Base-by-base conservation (phyloP, 768 basidiomycete genomes). In the Agrocybe pediades region DNA sequence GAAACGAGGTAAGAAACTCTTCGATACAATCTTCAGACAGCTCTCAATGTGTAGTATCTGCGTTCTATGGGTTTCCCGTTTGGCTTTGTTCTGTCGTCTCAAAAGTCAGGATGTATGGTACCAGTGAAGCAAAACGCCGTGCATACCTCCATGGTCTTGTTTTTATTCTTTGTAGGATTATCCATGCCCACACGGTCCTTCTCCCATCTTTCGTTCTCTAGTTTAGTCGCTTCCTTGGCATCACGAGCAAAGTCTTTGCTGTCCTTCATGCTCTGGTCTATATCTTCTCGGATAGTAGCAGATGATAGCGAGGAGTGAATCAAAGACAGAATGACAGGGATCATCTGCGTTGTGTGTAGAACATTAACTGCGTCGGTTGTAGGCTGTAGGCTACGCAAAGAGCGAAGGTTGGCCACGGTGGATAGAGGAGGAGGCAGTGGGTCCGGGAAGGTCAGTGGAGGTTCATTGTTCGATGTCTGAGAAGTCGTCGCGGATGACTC, bases 321-420 rank as follows among this genome's bases (percentile, higher is more conserved):
- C n/a, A 93, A 71, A 3, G 81, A 77, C 6, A 76, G 56, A 24
- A 92, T 62, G 19, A 88, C 76, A 15, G 90, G 89, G 13, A 92
- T 71, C 60, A 92, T 74, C 59, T 91, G 90, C 4, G 77, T 77
- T 0, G 87, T 61, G 76, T 77, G 56, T 55, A 70, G 52, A 66
- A 72, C 52, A 17, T 64, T 61, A 19, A 60, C 52, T 21, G 60
- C 56, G 30, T 66, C 66, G 11, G 65, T 63, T 15, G 70, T 65
- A 30, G 71, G 71, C 3, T 72, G 71, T 49, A 68, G 72, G 41
- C 75, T 79, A 42, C 87, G 83, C 19, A 82, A 81, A 40, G 85
- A 82, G 17, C 83, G 83, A 43, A 69, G 74, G 29, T 76, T 74
- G 16, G 72, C 59, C 4, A 66, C 64, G 9, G 70, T 57, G 7